Percentiles rank a stretch among this genome's conserved stretches.
These are phyloP conservation scores for Alternaria arborescens DNA, from an alignment of 2,329 filamentous ascomycete genomes.

Conservation along the genomic window DNA sequence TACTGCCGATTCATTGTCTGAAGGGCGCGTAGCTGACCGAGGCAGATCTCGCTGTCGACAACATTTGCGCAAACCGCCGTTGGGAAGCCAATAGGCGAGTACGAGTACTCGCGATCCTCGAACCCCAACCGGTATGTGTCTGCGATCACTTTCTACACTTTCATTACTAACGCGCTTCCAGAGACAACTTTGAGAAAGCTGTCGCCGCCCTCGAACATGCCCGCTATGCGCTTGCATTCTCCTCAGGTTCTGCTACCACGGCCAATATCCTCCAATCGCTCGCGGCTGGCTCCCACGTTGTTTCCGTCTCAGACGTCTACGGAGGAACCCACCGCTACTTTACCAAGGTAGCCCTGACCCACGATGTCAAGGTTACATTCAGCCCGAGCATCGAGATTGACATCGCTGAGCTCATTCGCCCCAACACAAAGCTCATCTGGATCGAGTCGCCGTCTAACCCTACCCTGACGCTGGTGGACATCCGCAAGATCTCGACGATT, in stretches of 20 bases:
- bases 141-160: background rate
- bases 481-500: conserved; percentile 80
- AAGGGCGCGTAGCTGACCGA: conserved; percentile 14
- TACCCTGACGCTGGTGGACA: conserved; percentile 91
- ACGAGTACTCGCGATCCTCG: conserved; percentile 91
- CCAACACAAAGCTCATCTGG: conserved; percentile 94
- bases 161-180: conserved; percentile 35
- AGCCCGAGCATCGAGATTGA: conserved; percentile 91
- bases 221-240: conserved; percentile 91
- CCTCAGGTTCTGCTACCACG: conserved; percentile 91
- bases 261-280: conserved; percentile 93
- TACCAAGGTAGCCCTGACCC: conserved; percentile 93
- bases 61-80: conserved; percentile 93
- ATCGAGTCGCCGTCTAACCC: conserved; percentile 97
- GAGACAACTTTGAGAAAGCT: conserved; percentile 90
- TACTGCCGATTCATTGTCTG: background rate
- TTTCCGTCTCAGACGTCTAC: conserved; percentile 97
- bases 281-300: conserved; percentile 88
- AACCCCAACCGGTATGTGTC: conserved; percentile 80
- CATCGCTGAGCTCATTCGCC: conserved; percentile 82
- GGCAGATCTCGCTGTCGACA: conserved; percentile 87
- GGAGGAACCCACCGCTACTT: conserved; percentile 98
- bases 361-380: conserved; percentile 94
- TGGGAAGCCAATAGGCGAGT: conserved; percentile 84
- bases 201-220: conserved; percentile 93